phyloP scores from a whole-genome alignment of 2,329 filamentous ascomycete species.

The Epichloe amarillans region DNA sequence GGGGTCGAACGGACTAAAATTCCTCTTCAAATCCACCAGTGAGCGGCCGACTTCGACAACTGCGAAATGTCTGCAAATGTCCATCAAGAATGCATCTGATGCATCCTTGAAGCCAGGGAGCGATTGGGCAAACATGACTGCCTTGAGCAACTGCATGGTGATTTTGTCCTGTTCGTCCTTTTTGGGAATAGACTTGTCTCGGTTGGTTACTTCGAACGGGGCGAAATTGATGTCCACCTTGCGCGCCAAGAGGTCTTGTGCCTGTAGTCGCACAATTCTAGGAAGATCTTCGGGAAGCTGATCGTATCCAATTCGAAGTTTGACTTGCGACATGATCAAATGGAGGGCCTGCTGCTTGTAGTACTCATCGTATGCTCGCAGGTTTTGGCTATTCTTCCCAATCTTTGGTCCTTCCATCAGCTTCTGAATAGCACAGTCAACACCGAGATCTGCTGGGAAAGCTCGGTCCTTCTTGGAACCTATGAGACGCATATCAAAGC shows the following conservation, averaged over 20 bases:
- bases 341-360: constrained; percentile 92
- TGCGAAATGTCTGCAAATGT: constrained; percentile 80
- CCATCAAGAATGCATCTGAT: constrained; percentile 60
- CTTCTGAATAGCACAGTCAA: constrained; percentile 81
- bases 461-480: constrained; percentile 81
- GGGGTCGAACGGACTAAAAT: constrained; percentile 68
- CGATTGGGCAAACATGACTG: constrained; percentile 73
- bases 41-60: constrained; percentile 79
- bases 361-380: constrained; percentile 57
- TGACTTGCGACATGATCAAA: constrained; percentile 77
- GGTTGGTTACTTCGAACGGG: constrained; percentile 61
- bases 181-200: constrained; percentile 79
- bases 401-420: constrained; percentile 66
- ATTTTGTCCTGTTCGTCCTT: constrained; percentile 71
- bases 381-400: constrained; percentile 31
- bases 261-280: constrained; percentile 72
- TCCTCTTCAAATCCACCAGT: constrained; percentile 68
- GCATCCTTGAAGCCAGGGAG: constrained; percentile 68
- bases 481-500: constrained; percentile 77
- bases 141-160: constrained; percentile 78
- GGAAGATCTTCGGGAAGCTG: constrained; percentile 81
- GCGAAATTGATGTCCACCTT: constrained; percentile 60
- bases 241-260: constrained; percentile 65
- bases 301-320: constrained; percentile 79
- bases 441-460: constrained; percentile 74